phyloP scores from a whole-genome alignment of 495 filamentous ascomycete genomes.

The Aspergillus leporis region DNA sequence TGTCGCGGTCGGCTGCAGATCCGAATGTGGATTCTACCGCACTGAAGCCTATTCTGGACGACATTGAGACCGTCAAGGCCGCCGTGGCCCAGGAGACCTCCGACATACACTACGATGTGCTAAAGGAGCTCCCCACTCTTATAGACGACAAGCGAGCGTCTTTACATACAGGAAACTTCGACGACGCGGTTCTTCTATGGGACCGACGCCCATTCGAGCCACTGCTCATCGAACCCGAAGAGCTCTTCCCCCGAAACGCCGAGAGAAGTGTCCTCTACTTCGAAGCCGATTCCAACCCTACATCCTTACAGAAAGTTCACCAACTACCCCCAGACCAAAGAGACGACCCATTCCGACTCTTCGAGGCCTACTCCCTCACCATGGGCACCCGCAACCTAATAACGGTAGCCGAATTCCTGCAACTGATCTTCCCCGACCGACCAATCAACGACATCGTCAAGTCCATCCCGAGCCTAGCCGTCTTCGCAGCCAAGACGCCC shows the following conservation, averaged over 20 bases:
- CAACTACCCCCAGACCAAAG: slow-evolving; percentile 14
- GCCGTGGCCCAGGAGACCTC: slow-evolving; percentile 9
- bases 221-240: slow-evolving; percentile 46
- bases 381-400: slow-evolving; percentile 23
- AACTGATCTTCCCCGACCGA: slow-evolving; percentile 27
- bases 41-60: slow-evolving; percentile 33
- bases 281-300: slow-evolving; percentile 33
- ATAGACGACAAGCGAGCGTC: slow-evolving; percentile 29
- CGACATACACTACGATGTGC: slow-evolving; percentile 25
- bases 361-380: slow-evolving; percentile 26
- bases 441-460: slow-evolving; percentile 33
- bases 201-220: slow-evolving; percentile 64
- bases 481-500: slow-evolving; percentile 30
- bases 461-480: slow-evolving; percentile 33
- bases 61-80: slow-evolving; percentile 19
- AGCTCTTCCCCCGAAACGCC: slow-evolving; percentile 54
- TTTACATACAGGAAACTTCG: slow-evolving; percentile 21
- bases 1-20: slow-evolving; percentile 37
- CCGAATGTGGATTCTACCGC: slow-evolving; percentile 23
- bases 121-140: slow-evolving; percentile 14
- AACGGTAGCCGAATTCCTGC: slow-evolving; percentile 27
- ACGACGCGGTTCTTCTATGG: slow-evolving; percentile 56
- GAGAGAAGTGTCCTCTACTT: slow-evolving; percentile 36
- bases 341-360: slow-evolving; percentile 19
- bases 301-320: slow-evolving; percentile 17